Conservation (phyloP, 208 protist species). For the Leptomonas pyrrhocoris region DNA sequence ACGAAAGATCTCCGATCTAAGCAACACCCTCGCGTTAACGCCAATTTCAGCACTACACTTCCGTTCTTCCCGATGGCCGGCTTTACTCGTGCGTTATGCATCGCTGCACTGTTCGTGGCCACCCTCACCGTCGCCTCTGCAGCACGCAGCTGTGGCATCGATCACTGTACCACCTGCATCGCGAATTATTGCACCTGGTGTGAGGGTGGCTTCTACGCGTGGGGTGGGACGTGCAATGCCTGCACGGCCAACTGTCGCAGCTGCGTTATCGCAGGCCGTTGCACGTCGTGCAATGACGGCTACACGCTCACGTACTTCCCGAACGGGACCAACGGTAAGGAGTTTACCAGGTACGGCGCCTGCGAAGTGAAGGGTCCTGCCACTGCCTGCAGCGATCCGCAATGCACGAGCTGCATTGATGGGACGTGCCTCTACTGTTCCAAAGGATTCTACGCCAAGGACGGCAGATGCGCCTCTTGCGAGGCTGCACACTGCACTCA, state of each 20-base stretch:
- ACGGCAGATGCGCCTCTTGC: constrained; percentile 19
- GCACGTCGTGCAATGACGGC: constrained; percentile 23
- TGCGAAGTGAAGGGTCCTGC: background rate
- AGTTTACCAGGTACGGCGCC: background rate
- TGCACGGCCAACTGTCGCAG: constrained; percentile 12
- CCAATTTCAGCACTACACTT: background rate
- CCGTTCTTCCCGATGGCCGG: background rate
- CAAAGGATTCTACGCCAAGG: constrained; percentile 12
- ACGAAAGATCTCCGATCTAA: background rate
- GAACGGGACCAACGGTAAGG: background rate
- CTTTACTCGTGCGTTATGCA: background rate
- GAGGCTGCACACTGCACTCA: constrained; percentile 5
- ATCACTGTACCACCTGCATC: constrained; percentile 17
- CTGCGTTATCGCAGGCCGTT: constrained; percentile 7
- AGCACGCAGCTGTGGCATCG: constrained; percentile 5
- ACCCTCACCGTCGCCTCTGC: background rate
- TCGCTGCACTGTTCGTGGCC: background rate
- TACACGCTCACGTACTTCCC: constrained; percentile 13
- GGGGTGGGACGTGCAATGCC: constrained; percentile 4
- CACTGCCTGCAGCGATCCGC: background rate
- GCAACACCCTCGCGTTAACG: background rate
- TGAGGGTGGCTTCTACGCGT: constrained; percentile 23
- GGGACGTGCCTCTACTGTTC: constrained; percentile 7
- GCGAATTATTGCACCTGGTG: constrained; percentile 6
- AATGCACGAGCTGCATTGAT: constrained; percentile 14